Conservation (phyloP, 805 yeast species). For the Millerozyma acaciae region DNA sequence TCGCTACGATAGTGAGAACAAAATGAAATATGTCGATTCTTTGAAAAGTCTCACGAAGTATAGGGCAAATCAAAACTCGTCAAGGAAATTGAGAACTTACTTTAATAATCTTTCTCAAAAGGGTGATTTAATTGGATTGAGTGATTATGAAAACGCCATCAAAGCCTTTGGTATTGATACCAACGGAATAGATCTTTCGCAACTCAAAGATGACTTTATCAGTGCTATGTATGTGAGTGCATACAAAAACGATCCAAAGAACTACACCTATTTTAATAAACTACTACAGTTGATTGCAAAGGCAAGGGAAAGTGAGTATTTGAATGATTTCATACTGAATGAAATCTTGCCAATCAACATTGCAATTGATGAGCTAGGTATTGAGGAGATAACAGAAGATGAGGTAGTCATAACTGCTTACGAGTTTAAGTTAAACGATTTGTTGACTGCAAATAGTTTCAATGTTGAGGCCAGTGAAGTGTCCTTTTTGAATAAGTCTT, state of each 20-base stretch:
- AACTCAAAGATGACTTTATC: constrained; percentile 31
- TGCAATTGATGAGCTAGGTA: constrained; percentile 33
- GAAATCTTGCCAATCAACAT: constrained; percentile 33
- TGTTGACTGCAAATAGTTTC: constrained; percentile 27
- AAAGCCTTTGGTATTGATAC: constrained; percentile 27
- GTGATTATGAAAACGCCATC: constrained; percentile 32
- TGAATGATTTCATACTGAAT: constrained; percentile 20
- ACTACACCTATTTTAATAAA: constrained; percentile 32
- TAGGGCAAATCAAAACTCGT: constrained; percentile 10
- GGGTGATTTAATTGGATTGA: constrained; percentile 31
- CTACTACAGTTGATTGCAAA: constrained; percentile 24
- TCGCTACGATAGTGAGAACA: constrained; percentile 28
- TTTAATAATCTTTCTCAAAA: constrained; percentile 20
- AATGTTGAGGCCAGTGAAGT: constrained; percentile 33
- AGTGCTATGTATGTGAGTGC: constrained; percentile 31
- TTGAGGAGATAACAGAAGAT: constrained; percentile 44
- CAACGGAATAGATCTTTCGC: constrained; percentile 7
- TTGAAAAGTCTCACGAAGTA: constrained; percentile 20
- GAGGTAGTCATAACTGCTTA: constrained; percentile 75
- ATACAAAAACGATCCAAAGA: constrained; percentile 30
- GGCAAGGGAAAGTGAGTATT: constrained; percentile 18
- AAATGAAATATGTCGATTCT: constrained; percentile 36
- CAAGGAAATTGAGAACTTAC: constrained; percentile 25
- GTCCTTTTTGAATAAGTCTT: constrained; percentile 46
- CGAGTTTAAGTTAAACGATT: constrained; percentile 58